Base-by-base conservation (phyloP, 2,329 filamentous ascomycete genomes). In the Neofusicoccum cordaticola region DNA sequence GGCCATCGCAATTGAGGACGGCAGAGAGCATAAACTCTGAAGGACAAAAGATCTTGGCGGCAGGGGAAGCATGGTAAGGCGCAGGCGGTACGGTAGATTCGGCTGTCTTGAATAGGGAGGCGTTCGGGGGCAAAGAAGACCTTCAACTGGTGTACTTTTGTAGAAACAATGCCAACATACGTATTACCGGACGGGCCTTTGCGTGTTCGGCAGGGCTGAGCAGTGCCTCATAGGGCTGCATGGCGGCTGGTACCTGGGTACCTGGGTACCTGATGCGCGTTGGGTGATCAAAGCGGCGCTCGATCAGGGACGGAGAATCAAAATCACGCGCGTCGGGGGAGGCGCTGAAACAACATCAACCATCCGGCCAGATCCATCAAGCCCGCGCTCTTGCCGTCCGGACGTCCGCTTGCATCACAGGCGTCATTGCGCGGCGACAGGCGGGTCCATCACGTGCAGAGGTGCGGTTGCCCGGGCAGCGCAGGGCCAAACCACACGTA, bases 1-100 rank as follows among this genome's bases (percentile, higher is more conserved):
- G 13, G 87, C 89, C 37, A 69, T 78, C 15, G 76, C 76, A 39
- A 69, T 65, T n/a, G 63, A 65, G 27, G 61, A 63, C 8, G 61
- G 61, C 22, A 51, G 58, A 47, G 56, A 60, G 13, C 37, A 42
- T 42, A 60, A 60, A 42, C 56, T 60, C 15, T 60, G 53, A 45
- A 34, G 15, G 22, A 22, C 22, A 22, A 22, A 3, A 17, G 57
- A 8, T 35, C 7, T 8, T 12, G 9, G 6, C n/a, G 31, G 3
- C 17, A 11, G 57, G 42, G 31, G 47, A 51, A 51, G 44, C 58
- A 62, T 62, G n/a, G 58, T 7, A 51, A 51, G 58, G 58, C 58
- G 58, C 58, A 31, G 31, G 58, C 13, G 34, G 45, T 11, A 62
- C 19, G 17, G 58, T 62, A 50, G 45, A 62, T 31, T 41, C 6